Base-by-base conservation (phyloP, 1,139 yeast genomes). In the Candida sp. region DNA sequence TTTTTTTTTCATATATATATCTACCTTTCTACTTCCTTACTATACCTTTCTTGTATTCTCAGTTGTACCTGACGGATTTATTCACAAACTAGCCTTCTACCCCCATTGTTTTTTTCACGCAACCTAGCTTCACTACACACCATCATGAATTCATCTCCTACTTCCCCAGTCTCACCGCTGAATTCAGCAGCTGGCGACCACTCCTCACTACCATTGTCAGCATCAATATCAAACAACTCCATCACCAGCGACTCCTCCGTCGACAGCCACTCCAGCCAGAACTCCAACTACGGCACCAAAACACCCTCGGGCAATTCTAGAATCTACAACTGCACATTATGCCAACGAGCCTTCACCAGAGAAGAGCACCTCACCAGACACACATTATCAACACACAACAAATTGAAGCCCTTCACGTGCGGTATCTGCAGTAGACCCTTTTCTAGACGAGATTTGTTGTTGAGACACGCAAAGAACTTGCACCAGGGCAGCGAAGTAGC, bases 341-440 rank as follows among this genome's bases (percentile, higher is more conserved):
- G 82, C 58, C 66, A 72, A 49, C 65, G 80, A 42, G 81, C 82
- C 4, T 77, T 77, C 59, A 77, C 81, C 25, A 62, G 82, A 54
- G 81, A 77, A 59, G 82, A 77, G 57, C 82, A 77, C 55, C 63
- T 77, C 46, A 74, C 80, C 22, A 63, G 82, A 51, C 82, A 77
- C 55, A 70, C 77, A 17, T 62, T 75, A 44, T 70, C 73, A 49
- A 77, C 82, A 9, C 82, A 77, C 56, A 77, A 77, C 61, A 77
- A 77, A 54, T 64, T 77, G 49, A 77, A 77, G 57, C 82, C 82
- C 3, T 77, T 75, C 70, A 89, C 89, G 56, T 94, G 99, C 71
- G 96, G 97, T 1, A 94, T 94, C 25, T 94, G 99, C 68, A 96
- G 94, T 47, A 83, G 98, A 44, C 90, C 97, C 63, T 94, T 94